These are phyloP conservation scores for Glomus cerebriforme DNA, from an alignment of 192 early-diverging fungal genomes.

Conservation along the genomic window DNA sequence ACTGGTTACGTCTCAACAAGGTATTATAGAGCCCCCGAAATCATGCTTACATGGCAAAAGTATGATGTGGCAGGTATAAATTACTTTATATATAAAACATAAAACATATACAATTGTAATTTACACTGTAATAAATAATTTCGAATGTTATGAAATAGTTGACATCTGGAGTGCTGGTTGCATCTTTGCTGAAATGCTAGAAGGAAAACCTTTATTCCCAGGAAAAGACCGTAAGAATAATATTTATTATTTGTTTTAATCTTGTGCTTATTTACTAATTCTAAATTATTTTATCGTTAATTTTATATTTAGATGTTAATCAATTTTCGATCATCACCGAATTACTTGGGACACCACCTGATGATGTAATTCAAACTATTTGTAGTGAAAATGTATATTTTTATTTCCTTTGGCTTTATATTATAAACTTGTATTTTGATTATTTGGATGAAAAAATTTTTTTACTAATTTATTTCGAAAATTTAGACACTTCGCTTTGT, in stretches of 20 bases:
- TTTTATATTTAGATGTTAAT: slow-evolving; percentile 68
- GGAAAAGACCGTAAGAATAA: slow-evolving; percentile 83
- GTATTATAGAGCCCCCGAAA: slow-evolving; percentile 97
- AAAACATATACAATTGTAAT: no score
- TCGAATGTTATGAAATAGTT: slow-evolving; percentile 44
- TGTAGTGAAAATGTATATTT: slow-evolving; percentile 81
- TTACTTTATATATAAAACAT: no score
- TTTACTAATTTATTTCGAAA: background rate
- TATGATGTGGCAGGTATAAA: slow-evolving; percentile 81
- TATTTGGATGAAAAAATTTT: background rate
- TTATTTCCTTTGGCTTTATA: background rate
- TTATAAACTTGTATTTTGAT: no score
- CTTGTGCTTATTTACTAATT: slow-evolving; percentile 19
- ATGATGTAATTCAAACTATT: slow-evolving; percentile 90
- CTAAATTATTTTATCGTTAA: background rate
- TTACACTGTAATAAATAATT: no score
- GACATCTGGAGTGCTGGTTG: slow-evolving; percentile 96
- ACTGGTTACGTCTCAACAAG: slow-evolving; percentile 97
- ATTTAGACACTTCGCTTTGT: slow-evolving; percentile 86
- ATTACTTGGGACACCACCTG: slow-evolving; percentile 88
- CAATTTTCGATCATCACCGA: slow-evolving; percentile 96
- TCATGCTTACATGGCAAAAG: slow-evolving; percentile 97
- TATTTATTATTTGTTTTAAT: slow-evolving; percentile 1
- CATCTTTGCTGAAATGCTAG: slow-evolving; percentile 97
- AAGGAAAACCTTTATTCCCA: slow-evolving; percentile 92